Evolutionary conservation across 768 basidiomycete genomes (phyloP).

Genomic region (Hemileccinum rubropunctum): DNA sequence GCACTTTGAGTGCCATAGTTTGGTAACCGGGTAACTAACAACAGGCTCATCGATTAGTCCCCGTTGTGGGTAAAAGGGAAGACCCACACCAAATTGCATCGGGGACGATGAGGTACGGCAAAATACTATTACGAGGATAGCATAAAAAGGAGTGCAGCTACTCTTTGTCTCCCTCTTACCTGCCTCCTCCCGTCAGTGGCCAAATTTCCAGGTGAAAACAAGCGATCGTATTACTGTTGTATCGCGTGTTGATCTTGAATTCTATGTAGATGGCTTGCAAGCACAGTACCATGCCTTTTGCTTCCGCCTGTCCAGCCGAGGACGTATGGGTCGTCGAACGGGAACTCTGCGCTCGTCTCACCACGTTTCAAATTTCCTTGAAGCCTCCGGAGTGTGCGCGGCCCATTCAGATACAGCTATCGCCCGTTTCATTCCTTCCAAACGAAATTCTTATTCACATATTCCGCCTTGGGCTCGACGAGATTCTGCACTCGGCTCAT

Average conservation of each 20-base stretch:
- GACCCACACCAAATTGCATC: background rate
- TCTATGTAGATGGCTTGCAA: constrained; percentile 3
- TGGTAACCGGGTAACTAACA: too few relatives aligned
- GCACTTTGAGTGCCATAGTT: too few relatives aligned
- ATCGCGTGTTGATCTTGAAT: background rate
- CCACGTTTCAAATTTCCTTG: background rate
- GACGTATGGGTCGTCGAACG: background rate
- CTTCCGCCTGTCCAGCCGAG: background rate
- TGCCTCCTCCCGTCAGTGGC: too few relatives aligned
- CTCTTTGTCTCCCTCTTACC: background rate
- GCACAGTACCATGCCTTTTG: background rate
- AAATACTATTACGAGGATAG: background rate
- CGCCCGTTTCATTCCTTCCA: constrained; percentile 18
- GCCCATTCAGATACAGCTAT: constrained; percentile 11
- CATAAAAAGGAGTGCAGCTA: background rate
- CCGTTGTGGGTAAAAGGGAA: too few relatives aligned
- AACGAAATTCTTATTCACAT: constrained; percentile 17
- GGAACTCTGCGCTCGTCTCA: background rate
- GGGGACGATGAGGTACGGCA: constrained; percentile 1
- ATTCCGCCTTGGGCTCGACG: constrained; percentile 7
- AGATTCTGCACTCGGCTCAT: background rate
- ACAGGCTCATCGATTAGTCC: too few relatives aligned
- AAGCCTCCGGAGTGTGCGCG: background rate
- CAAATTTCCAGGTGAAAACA: background rate
- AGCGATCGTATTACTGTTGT: too few relatives aligned